phyloP scores from a whole-genome alignment of 2,329 filamentous ascomycete species.

The Trichoderma citrinoviride region DNA sequence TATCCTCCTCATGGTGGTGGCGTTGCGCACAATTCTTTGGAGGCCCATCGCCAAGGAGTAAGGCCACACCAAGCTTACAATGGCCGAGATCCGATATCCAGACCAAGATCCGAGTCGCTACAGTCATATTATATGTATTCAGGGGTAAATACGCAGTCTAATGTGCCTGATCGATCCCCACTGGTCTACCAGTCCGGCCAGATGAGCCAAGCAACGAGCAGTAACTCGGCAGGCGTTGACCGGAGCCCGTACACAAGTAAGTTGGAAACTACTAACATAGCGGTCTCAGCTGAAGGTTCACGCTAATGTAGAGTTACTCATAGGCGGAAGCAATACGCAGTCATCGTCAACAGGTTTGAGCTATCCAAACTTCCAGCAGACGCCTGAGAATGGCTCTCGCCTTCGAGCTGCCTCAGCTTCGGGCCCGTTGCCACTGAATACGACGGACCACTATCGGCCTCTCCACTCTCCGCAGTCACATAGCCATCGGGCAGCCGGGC shows the following conservation, averaged over 20 bases:
- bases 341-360: conserved; percentile 51
- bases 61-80: conserved; percentile 58
- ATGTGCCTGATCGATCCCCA: conserved; percentile 46
- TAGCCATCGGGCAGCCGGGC: conserved; percentile 22
- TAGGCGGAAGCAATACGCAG: conserved; percentile 37
- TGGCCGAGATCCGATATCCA: conserved; percentile 55
- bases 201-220: conserved; percentile 33
- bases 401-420: conserved; percentile 50
- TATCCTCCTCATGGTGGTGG: conserved; percentile 54
- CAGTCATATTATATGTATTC: conserved; percentile 58
- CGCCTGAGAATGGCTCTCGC: conserved; percentile 45
- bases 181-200: conserved; percentile 52
- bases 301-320: not conserved
- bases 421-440: conserved; percentile 39
- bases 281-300: not conserved
- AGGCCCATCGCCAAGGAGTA: conserved; percentile 46
- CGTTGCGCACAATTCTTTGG: conserved; percentile 47
- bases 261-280: conserved; percentile 24
- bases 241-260: conserved; percentile 52
- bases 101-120: conserved; percentile 56
- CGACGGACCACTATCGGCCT: conserved; percentile 45
- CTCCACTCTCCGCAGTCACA: conserved; percentile 19
- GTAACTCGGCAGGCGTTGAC: conserved; percentile 49
- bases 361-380: conserved; percentile 46
- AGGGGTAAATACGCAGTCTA: conserved; percentile 45